Evolutionary conservation across 768 basidiomycete genomes (phyloP), one percentile per base, ranked within the genome.

Genomic region (Jaapia argillacea): DNA sequence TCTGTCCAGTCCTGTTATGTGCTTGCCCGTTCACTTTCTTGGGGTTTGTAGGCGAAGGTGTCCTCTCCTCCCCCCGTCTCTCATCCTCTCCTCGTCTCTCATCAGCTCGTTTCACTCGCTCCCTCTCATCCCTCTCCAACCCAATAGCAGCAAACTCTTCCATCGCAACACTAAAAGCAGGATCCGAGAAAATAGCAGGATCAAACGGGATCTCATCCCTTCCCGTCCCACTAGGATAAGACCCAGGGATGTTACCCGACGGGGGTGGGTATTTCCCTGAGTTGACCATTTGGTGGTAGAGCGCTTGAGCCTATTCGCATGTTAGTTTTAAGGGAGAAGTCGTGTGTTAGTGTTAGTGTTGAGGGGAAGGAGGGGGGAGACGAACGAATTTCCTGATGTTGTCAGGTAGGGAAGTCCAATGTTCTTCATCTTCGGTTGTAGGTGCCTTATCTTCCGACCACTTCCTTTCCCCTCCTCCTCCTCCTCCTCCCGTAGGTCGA

Each of bases 351-450:
- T 61, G 57, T 50, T 54, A 54, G 49, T 56, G 49, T 55, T 64
- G 61, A 64, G 56, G 43, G 47, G 57, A 48, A 52, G 57, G 48
- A 50, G 51, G 53, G 51, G 58, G 59, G 51, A 44, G 53, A 49
- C 77, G 67, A 57, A 85, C 80, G 58, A 84, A 84, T 48, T 72
- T 77, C 54, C 79, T 72, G 47, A 83, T 71, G 52, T 83, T 77
- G 20, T 74, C 70, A 27, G 83, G 81, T 36, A 85, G 68, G 28
- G 74, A 71, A 38, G 75, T 71, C 82, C 81, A 81, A 55, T 83
- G 82, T 38, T 77, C 77, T 50, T 81, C 77, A 48, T 79, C 78
- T 40, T 68, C 63, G 37, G 45, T 57, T 45, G 48, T 60, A 59
- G 45, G 47, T 28, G 40, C 65, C 51, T 40, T 55, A 75, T 73